phyloP scores from a whole-genome alignment of 306 rosid genomes.

The Cicer judaicum region DNA sequence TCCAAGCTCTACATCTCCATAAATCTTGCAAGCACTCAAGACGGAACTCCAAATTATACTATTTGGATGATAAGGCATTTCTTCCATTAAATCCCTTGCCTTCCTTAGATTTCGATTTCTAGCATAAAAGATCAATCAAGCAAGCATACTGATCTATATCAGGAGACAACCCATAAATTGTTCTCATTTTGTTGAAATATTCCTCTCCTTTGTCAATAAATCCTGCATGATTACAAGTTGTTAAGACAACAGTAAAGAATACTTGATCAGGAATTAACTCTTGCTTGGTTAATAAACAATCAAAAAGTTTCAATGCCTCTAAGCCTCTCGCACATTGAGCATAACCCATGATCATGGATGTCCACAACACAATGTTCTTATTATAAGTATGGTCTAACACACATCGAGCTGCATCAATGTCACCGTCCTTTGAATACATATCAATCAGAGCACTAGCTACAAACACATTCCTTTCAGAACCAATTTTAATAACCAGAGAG shows the following conservation, averaged over 20 bases:
- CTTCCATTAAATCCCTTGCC: constrained; percentile 60
- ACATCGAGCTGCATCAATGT: constrained; percentile 53
- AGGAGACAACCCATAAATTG: constrained; percentile 51
- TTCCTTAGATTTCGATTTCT: constrained; percentile 63
- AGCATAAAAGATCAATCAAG: constrained; percentile 71
- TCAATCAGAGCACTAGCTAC: constrained; percentile 68
- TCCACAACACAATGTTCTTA: constrained; percentile 59
- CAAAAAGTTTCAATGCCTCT: constrained; percentile 68
- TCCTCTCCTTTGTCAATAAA: constrained; percentile 59
- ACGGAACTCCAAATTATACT: constrained; percentile 66
- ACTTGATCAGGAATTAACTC: constrained; percentile 58
- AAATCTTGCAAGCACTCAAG: constrained; percentile 60
- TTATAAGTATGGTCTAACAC: constrained; percentile 55
- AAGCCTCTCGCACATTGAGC: constrained; percentile 65
- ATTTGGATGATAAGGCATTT: constrained; percentile 69
- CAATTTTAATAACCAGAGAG: constrained; percentile 62
- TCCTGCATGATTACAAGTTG: constrained; percentile 73
- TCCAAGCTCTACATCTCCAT: constrained; percentile 66
- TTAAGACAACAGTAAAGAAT: constrained; percentile 63
- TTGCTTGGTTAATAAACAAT: constrained; percentile 48
- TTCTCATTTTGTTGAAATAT: constrained; percentile 61
- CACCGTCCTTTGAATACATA: constrained; percentile 75
- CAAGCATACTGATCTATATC: constrained; percentile 68
- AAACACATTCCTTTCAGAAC: constrained; percentile 62
- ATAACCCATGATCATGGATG: constrained; percentile 71